A percentile compares a stretch with the other conserved stretches of the same genome.
These are phyloP conservation scores for Globisporangium megalacanthum DNA, from an alignment of 352 stramenopile genomes.

Conservation along the genomic window DNA sequence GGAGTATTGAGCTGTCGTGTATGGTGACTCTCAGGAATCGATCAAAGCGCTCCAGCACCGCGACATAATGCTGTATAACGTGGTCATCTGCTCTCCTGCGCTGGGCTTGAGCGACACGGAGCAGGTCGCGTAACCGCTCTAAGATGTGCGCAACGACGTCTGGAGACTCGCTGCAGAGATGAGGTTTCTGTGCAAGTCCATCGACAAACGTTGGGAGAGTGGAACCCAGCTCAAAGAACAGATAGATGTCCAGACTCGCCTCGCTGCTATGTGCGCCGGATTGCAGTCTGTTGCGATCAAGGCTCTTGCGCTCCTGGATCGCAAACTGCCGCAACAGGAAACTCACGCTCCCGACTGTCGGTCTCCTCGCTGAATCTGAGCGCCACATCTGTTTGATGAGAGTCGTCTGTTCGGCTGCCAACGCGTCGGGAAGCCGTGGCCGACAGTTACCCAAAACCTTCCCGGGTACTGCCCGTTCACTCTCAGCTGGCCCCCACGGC, in stretches of 20 bases:
- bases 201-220: neutral
- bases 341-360: neutral
- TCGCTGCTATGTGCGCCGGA: too few relatives aligned
- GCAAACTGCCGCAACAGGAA: neutral
- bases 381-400: neutral
- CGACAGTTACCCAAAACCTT: too few relatives aligned
- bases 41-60: neutral
- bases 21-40: neutral
- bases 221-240: too few relatives aligned
- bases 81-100: conserved; percentile 3
- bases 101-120: neutral
- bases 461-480: too few relatives aligned
- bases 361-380: too few relatives aligned
- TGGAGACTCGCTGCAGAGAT: neutral
- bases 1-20: neutral
- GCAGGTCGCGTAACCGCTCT: neutral
- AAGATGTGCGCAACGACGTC: neutral
- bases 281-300: neutral
- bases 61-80: neutral
- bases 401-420: too few relatives aligned
- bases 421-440: too few relatives aligned
- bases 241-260: too few relatives aligned
- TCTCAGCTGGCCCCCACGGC: neutral
- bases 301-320: too few relatives aligned
- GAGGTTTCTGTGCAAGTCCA: neutral